Conservation (phyloP, 768 basidiomycete genomes). For the Pleurotus pulmonarius region DNA sequence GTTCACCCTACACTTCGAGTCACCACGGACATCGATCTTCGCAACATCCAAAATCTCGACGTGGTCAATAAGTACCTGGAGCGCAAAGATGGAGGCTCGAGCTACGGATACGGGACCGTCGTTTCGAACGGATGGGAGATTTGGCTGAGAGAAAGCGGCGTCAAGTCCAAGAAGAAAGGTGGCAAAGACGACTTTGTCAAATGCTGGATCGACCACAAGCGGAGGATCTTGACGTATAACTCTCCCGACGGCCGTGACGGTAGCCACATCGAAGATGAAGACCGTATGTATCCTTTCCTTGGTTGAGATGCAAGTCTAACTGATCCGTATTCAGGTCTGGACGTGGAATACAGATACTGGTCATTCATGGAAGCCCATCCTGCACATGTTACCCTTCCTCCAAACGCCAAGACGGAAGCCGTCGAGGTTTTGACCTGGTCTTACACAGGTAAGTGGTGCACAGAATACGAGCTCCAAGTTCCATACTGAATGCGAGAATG, state of each 20-base stretch:
- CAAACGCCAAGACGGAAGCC: slow-evolving; percentile 60
- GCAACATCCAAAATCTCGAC: slow-evolving; percentile 46
- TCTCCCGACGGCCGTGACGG: slow-evolving; percentile 28
- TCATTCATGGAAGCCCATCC: slow-evolving; percentile 77
- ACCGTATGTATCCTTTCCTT: slow-evolving; percentile 32
- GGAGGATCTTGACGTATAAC: slow-evolving; percentile 46
- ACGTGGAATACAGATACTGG: slow-evolving; percentile 82
- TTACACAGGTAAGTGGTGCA: slow-evolving; percentile 53
- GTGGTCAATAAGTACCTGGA: slow-evolving; percentile 47
- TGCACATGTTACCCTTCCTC: slow-evolving; percentile 59
- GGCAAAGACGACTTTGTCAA: slow-evolving; percentile 32
- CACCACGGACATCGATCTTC: slow-evolving; percentile 71
- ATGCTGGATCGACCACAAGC: slow-evolving; percentile 67
- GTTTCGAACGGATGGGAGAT: slow-evolving; percentile 46
- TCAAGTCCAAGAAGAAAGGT: slow-evolving; percentile 21
- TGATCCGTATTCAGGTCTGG: slow-evolving; percentile 47
- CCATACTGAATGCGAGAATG: neutral
- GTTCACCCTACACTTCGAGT: slow-evolving; percentile 57
- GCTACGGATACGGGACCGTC: slow-evolving; percentile 16
- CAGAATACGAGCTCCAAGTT: neutral
- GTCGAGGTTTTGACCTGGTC: slow-evolving; percentile 78
- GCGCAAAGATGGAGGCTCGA: slow-evolving; percentile 20
- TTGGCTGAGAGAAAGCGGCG: slow-evolving; percentile 51
- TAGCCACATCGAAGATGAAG: slow-evolving; percentile 29
- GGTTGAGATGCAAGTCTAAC: neutral